These are phyloP conservation scores for Cadophora luteo-olivacea DNA, from an alignment of 2,329 filamentous ascomycete genomes.

Conservation along the genomic window DNA sequence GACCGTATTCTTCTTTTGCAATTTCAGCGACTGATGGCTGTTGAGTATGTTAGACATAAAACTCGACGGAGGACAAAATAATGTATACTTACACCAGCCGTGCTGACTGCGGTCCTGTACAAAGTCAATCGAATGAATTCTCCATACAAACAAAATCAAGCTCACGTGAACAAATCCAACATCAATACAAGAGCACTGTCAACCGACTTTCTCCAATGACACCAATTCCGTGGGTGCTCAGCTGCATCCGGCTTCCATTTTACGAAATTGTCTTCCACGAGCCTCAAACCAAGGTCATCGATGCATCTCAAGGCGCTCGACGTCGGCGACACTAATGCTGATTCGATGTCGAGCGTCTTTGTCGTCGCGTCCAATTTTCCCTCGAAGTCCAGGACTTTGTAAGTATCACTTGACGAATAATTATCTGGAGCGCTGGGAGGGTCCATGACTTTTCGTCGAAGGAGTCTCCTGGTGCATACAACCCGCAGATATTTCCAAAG, in stretches of 20 bases:
- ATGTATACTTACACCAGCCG: conserved; percentile 25
- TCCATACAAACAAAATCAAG: background rate
- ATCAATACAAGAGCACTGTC: conserved; percentile 24
- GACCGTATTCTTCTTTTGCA: conserved; percentile 22
- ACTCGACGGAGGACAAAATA: background rate
- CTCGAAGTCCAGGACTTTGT: background rate
- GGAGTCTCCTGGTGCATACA: background rate
- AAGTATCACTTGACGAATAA: background rate
- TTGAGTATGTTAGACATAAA: background rate
- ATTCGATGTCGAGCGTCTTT: too few species aligned
- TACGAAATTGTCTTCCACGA: conserved; percentile 21
- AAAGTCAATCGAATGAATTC: background rate
- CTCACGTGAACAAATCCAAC: conserved; percentile 30
- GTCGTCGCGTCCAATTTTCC: background rate
- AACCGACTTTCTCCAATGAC: conserved; percentile 19
- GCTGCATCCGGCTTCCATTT: conserved; percentile 24
- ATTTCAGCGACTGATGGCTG: conserved; percentile 25
- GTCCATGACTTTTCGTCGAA: background rate
- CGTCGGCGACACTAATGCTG: too few species aligned
- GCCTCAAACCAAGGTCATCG: conserved; percentile 15
- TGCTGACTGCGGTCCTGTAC: conserved; percentile 23
- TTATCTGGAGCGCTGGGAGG: background rate
- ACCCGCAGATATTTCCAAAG: too few species aligned
- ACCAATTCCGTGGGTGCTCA: conserved; percentile 27
- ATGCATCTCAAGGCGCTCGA: background rate